These are phyloP conservation scores for Ophiostoma fasciatum DNA, from an alignment of 2,329 filamentous ascomycete species.

Conservation along the genomic window DNA sequence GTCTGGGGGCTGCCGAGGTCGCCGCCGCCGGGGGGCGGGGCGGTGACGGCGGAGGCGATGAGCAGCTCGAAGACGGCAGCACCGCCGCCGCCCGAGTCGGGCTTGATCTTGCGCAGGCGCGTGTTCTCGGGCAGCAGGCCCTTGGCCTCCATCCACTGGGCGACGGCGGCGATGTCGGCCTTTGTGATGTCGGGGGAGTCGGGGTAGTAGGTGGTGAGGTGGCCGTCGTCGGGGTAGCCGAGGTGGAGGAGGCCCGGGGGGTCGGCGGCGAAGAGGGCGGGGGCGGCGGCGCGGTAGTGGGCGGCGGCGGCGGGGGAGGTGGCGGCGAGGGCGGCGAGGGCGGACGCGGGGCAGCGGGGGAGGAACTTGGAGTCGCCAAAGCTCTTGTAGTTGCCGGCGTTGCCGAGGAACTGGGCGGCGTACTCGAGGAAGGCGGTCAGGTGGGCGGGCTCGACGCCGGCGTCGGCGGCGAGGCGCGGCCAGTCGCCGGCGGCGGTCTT, in stretches of 20 bases:
- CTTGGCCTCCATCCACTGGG: conserved; percentile 55
- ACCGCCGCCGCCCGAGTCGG: too few relatives aligned
- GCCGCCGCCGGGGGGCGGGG: conserved; percentile 45
- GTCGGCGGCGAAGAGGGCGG: conserved; percentile 56
- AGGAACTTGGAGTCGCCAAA: conserved; percentile 79
- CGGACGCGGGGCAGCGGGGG: conserved; percentile 50
- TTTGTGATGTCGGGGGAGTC: conserved; percentile 60
- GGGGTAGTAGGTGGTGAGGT: conserved; percentile 73
- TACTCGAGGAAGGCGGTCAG: conserved; percentile 61
- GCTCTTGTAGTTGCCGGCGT: conserved; percentile 74
- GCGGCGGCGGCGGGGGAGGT: conserved; percentile 44
- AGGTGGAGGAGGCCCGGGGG: conserved; percentile 55
- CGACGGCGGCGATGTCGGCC: conserved; percentile 56
- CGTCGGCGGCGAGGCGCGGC: conserved; percentile 49
- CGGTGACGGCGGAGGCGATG: conserved; percentile 53
- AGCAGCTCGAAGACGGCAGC: conserved; percentile 60
- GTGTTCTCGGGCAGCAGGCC: conserved; percentile 64
- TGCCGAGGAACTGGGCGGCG: conserved; percentile 63
- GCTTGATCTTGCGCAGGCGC: conserved; percentile 50
- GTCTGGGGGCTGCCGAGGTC: conserved; percentile 51
- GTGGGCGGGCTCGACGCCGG: conserved; percentile 47
- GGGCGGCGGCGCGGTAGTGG: conserved; percentile 52
- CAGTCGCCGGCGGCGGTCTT: conserved; percentile 54
- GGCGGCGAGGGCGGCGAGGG: conserved; percentile 48
- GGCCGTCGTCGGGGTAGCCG: conserved; percentile 58